Evolutionary conservation across 129 eudicot species (phyloP).

Genomic region (Pittosporum tobira): DNA sequence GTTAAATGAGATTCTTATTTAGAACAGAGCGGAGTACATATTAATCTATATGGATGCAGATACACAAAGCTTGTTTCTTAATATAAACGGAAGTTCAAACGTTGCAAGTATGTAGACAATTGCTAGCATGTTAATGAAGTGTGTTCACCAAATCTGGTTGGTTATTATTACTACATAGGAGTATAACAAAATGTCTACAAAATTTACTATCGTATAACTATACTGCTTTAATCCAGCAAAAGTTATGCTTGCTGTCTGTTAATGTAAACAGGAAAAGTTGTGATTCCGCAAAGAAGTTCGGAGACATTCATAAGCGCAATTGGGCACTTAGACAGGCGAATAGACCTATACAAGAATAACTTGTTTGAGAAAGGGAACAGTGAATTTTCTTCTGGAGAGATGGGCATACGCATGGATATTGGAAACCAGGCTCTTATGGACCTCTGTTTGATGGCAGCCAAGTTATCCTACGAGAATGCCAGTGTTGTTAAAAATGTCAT

Average conservation of each 20-base stretch:
- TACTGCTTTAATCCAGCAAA: background rate
- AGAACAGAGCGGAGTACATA: too few species aligned
- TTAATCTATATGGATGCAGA: too few species aligned
- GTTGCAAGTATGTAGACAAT: too few species aligned
- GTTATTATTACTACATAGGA: too few species aligned
- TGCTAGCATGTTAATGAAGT: too few species aligned
- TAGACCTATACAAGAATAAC: slow-evolving; percentile 34
- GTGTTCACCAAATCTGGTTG: too few species aligned
- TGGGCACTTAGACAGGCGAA: slow-evolving; percentile 77
- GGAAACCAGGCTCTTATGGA: slow-evolving; percentile 56
- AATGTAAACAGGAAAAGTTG: slow-evolving; percentile 48
- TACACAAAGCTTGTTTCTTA: too few species aligned
- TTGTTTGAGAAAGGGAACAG: slow-evolving; percentile 9
- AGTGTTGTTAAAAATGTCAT: slow-evolving; percentile 53
- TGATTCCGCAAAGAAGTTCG: slow-evolving; percentile 65
- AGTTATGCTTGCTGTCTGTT: slow-evolving; percentile 3
- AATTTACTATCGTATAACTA: background rate
- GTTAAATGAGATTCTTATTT: too few species aligned
- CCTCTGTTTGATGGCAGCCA: slow-evolving; percentile 79
- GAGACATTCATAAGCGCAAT: slow-evolving; percentile 72
- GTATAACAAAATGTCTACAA: too few species aligned
- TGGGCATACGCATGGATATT: slow-evolving; percentile 16
- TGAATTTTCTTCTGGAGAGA: slow-evolving; percentile 8
- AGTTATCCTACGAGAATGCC: slow-evolving; percentile 82
- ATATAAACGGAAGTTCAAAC: too few species aligned